Base-by-base conservation (phyloP, 169 alveolate genomes). In the Eimeria praecox region DNA sequence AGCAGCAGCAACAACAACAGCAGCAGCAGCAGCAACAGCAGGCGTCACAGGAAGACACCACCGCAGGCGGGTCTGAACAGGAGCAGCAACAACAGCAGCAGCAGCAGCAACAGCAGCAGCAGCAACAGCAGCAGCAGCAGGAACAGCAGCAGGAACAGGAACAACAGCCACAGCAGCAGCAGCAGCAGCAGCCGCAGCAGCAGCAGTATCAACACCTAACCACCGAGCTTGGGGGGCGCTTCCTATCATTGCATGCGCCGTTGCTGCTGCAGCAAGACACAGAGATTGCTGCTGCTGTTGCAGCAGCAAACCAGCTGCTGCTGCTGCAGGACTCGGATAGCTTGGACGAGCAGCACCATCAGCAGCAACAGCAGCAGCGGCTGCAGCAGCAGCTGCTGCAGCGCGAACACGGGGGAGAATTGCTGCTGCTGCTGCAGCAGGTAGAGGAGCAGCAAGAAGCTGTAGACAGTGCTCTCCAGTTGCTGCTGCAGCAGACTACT, bases 31-130 rank as follows among this genome's bases (percentile, higher is more conserved):
- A 73, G 86, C 33, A 75, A 52, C 86, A 20, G 56, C 86, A 35
- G 52, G n/a, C n/a, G n/a, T n/a, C n/a, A n/a, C n/a, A n/a, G n/a
- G n/a, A n/a, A n/a, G n/a, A n/a, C n/a, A n/a, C n/a, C n/a, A n/a
- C n/a, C n/a, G n/a, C n/a, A n/a, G n/a, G n/a, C n/a, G n/a, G n/a
- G n/a, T n/a, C n/a, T n/a, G n/a, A n/a, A n/a, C n/a, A n/a, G n/a
- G n/a, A n/a, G n/a, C n/a, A n/a, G n/a, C n/a, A n/a, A 52, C 86
- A 75, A 52, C 86, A 75, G 86, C 86, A 75, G 54, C 85, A 73
- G 52, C 85, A 35, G 2, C 85, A 69, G 80, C 80, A 69, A 35
- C 80, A 69, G 80, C 80, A 18, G 35, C 80, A 69, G 80, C 35
- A 73, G 52, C 85, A 73, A 22, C 33, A 0, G 85, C 20, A 16